A percentile compares a stretch with the other conserved stretches of the same genome.
phyloP scores from a whole-genome alignment of 306 rosid species.

The Casuarina glauca region DNA sequence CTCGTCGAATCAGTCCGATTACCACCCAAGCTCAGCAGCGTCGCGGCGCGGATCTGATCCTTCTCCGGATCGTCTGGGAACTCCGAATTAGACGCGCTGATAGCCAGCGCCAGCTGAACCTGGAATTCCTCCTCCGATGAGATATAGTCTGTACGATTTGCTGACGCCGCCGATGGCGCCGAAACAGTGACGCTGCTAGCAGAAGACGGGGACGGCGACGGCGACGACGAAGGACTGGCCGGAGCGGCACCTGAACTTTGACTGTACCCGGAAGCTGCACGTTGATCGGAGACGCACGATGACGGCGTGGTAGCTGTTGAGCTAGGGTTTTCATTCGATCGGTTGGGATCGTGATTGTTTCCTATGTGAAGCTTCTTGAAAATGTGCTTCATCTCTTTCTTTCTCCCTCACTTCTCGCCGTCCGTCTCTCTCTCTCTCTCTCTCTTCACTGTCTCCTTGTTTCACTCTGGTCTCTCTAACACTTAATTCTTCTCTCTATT shows the following conservation, averaged over 20 bases:
- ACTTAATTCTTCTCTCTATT: slow-evolving; percentile 9
- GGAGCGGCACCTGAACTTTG: slow-evolving; percentile 45
- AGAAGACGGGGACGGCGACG: slow-evolving; percentile 40
- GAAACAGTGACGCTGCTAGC: slow-evolving; percentile 18
- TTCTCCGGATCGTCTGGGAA: slow-evolving; percentile 79
- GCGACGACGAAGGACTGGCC: slow-evolving; percentile 46
- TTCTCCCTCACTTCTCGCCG: slow-evolving; percentile 10
- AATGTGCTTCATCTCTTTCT: slow-evolving; percentile 77
- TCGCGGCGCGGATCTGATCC: slow-evolving; percentile 91
- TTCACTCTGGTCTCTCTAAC: neutral
- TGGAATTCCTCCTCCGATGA: slow-evolving; percentile 96
- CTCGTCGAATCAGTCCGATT: slow-evolving; percentile 47
- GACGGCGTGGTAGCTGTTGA: slow-evolving; percentile 38
- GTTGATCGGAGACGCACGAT: slow-evolving; percentile 55
- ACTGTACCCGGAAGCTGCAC: slow-evolving; percentile 20
- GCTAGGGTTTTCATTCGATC: slow-evolving; percentile 57
- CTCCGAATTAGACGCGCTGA: slow-evolving; percentile 96
- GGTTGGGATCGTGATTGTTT: slow-evolving; percentile 70
- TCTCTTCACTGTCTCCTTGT: neutral
- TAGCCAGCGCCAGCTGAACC: slow-evolving; percentile 96
- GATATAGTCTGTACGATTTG: slow-evolving; percentile 65
- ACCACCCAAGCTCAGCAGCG: slow-evolving; percentile 79
- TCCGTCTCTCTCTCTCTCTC: neutral
- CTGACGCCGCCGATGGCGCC: slow-evolving; percentile 13
- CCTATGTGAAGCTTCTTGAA: slow-evolving; percentile 98